Evolutionary conservation across 192 early-diverging fungal genomes (phyloP), one percentile per base, ranked within the genome.

Genomic region (Podila epigama): DNA sequence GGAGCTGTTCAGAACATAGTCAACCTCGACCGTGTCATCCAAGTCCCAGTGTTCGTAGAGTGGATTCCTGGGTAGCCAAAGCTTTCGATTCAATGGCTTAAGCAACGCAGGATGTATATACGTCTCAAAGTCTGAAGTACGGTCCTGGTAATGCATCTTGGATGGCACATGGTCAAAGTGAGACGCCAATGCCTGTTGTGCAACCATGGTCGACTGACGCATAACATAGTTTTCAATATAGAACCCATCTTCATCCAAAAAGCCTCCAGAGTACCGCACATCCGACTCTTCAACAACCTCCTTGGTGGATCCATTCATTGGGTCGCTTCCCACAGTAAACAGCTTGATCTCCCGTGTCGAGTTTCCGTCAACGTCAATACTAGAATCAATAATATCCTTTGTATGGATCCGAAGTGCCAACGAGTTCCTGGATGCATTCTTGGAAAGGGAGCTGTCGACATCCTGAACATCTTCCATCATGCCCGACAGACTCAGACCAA

Each of bases 21-120:
- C 65, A 51, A 81, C 60, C 58, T 83, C 79, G 16, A 70, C 52
- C 5, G 73, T 81, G 51, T 81, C 82, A 31, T 71, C 68, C 37
- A 83, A 25, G 51, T 63, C 66, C 61, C 72, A 80, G 36, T 69
- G 64, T 27, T 79, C 72, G 31, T 66, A 71, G 10, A 79, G 54
- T 5, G 82, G 82, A 54, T 83, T 73, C 16, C 29, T 63, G 10
- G 82, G 82, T 28, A 83, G 39, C 73, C 79, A 83, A 27, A 83
- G 31, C 56, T 79, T 77, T 34, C 79, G 68, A 54, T 65, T 71
- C 53, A 83, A 51, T 2, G 73, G 64, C 54, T 72, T 83, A 6
- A 83, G 48, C 22, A 83, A 59, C 9, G 79, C 75, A 10, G 82
- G 82, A n/a, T 83, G 82, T 29, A 70, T 63, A 39, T 83, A 83